Conservation (phyloP, 441 rosid species). For the Breynia disticha region DNA sequence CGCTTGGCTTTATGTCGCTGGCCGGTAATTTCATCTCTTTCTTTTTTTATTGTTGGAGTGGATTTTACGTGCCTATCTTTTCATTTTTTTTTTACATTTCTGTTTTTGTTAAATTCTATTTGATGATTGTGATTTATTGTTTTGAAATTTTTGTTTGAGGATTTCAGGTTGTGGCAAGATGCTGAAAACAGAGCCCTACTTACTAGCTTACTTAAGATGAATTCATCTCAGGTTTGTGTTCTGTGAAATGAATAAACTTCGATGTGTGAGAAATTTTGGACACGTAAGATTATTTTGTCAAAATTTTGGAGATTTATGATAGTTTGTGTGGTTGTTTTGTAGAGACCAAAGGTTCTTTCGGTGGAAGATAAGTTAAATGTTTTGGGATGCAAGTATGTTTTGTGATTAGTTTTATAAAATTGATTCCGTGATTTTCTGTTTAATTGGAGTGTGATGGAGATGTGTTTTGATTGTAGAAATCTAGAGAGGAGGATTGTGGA, state of each 20-base stretch:
- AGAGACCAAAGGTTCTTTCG: slow-evolving; percentile 91
- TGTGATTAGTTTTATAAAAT: slow-evolving; percentile 5
- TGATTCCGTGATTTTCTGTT: background rate
- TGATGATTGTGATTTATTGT: too few relatives aligned
- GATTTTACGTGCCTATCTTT: too few relatives aligned
- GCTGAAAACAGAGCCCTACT: slow-evolving; percentile 74
- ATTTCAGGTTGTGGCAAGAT: slow-evolving; percentile 89
- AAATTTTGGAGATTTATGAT: background rate
- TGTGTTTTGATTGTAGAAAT: slow-evolving; percentile 37
- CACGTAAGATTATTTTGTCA: too few relatives aligned
- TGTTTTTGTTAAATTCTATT: too few relatives aligned
- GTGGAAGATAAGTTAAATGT: slow-evolving; percentile 80
- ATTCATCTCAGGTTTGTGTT: slow-evolving; percentile 52
- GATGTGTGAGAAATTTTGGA: background rate
- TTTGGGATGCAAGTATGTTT: slow-evolving; percentile 86
- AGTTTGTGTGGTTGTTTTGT: slow-evolving; percentile 17
- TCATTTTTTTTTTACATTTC: background rate
- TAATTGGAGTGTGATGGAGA: slow-evolving; percentile 2
- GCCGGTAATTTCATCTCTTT: slow-evolving; percentile 50
- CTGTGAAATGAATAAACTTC: background rate
- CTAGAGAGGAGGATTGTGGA: slow-evolving; percentile 82
- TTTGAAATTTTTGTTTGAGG: too few relatives aligned
- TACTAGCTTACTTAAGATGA: slow-evolving; percentile 56
- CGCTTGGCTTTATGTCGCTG: slow-evolving; percentile 99
- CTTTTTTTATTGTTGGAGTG: too few relatives aligned